Evolutionary conservation across 1,284 basidiomycete genomes (phyloP), one percentile per base, ranked within the genome.

Genomic region (Serendipita sp.): DNA sequence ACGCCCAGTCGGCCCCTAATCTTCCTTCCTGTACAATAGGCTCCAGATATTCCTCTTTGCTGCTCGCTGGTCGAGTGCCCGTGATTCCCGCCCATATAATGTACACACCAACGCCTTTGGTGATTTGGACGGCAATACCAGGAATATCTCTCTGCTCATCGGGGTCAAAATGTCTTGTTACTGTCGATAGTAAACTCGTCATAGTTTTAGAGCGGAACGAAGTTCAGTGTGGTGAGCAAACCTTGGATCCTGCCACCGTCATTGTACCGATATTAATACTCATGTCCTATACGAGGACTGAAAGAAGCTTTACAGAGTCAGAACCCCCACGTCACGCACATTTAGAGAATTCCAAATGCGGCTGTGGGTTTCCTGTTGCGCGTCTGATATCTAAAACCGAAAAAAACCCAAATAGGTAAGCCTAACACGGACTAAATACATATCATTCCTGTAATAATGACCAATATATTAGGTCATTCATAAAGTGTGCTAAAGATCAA

Each of bases 1-100:
- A 58, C 10, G 53, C 53, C 53, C 53, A 58, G 30, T 58, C 53
- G 8, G 30, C 53, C 4, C 53, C 53, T 58, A 58, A 30, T 35
- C 32, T 17, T 10, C 53, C 53, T 8, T 22, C 15, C n/a, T 58
- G 53, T 26, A 58, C 53, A 35, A 34, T 34, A 26, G n/a, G 26
- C 8, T 34, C 30, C 8, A 26, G 17, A 22, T 58, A 2, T 26
- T 17, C 5, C 32, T 58, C 53, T 8, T 58, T 26, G n/a, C 53
- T 32, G 8, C 32, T 32, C 6, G 22, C 15, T n/a, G n/a, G 15
- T 30, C 15, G 22, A n/a, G 17, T 22, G 8, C 5, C 32, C 53
- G 53, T 58, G n/a, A 32, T 30, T 10, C 53, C 53, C 22, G 53
- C 53, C 53, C 53, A 58, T 4, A 58, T 30, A 10, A 58, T 58